Conservation (phyloP, 129 eudicot genomes). For the Kitagawia praeruptora region DNA sequence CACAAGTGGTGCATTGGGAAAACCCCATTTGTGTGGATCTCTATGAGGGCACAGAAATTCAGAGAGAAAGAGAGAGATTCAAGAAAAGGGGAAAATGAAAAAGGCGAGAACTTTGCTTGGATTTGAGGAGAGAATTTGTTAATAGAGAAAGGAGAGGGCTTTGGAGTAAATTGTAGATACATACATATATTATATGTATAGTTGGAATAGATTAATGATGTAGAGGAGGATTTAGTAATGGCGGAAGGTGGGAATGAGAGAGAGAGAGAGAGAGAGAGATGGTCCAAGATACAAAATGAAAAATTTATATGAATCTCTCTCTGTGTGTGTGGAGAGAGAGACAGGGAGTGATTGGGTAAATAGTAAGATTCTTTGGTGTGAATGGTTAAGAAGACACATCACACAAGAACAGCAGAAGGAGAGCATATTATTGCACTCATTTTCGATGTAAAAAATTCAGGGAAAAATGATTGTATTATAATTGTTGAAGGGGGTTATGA, state of each 20-base stretch:
- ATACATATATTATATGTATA: constrained; percentile 12
- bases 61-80: constrained; percentile 14
- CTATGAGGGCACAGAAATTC: constrained; percentile 34
- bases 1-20: constrained; percentile 31
- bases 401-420: constrained; percentile 1
- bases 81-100: constrained; percentile 22
- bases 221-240: constrained; percentile 20
- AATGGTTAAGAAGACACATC: constrained; percentile 23
- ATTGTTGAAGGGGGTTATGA: not conserved
- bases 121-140: constrained; percentile 40
- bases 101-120: constrained; percentile 50
- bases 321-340: not conserved
- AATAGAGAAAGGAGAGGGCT: constrained; percentile 22
- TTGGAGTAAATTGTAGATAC: constrained; percentile 15
- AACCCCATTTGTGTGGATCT: constrained; percentile 54
- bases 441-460: not conserved
- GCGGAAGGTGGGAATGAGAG: constrained; percentile 22
- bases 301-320: not conserved
- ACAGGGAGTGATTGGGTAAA: not conserved
- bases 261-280: not conserved
- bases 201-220: constrained; percentile 31
- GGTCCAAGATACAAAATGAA: not conserved
- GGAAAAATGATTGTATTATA: not conserved
- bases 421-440: not conserved
- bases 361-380: constrained; percentile 19